Evolutionary conservation across 768 basidiomycete genomes (phyloP).

Genomic region (Lactarius sanguifluus): DNA sequence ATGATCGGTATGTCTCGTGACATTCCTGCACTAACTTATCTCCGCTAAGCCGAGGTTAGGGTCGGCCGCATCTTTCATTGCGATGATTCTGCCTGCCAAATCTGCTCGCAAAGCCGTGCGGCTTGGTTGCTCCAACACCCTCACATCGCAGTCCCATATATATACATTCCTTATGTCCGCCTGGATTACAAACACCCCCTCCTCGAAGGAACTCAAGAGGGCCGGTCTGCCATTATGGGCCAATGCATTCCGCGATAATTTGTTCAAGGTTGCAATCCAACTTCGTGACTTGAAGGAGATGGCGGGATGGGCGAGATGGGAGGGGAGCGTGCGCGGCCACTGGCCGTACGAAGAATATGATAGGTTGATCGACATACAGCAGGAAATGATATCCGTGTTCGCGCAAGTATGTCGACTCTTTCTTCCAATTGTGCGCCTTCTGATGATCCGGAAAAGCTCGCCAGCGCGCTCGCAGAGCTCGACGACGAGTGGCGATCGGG

Average conservation of each 20-base stretch:
- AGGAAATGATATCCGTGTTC: conserved; percentile 43
- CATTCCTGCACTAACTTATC: conserved; percentile 4
- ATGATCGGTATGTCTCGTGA: conserved; percentile 42
- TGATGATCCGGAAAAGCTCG: conserved; percentile 36
- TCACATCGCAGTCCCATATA: conserved; percentile 42
- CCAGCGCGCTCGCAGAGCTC: conserved; percentile 44
- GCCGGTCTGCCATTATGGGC: conserved; percentile 31
- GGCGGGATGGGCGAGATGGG: conserved; percentile 45
- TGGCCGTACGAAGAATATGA: conserved; percentile 54
- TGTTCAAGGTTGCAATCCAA: conserved; percentile 38
- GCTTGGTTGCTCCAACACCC: conserved; percentile 42
- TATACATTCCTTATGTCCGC: conserved; percentile 45
- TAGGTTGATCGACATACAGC: conserved; percentile 42
- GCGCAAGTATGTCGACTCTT: conserved; percentile 36
- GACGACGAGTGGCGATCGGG: conserved; percentile 42
- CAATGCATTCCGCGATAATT: conserved; percentile 34
- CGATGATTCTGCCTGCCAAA: conserved; percentile 54
- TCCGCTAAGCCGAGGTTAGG: conserved; percentile 35
- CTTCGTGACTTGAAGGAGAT: conserved; percentile 37
- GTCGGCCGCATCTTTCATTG: conserved; percentile 49
- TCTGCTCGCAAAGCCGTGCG: conserved; percentile 51
- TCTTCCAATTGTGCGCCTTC: neutral
- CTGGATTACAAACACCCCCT: conserved; percentile 39
- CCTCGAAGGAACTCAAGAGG: conserved; percentile 20
- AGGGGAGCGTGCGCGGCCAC: conserved; percentile 50